Base-by-base conservation (phyloP, 2,329 filamentous ascomycete genomes). In the Hypoxylon sp. region DNA sequence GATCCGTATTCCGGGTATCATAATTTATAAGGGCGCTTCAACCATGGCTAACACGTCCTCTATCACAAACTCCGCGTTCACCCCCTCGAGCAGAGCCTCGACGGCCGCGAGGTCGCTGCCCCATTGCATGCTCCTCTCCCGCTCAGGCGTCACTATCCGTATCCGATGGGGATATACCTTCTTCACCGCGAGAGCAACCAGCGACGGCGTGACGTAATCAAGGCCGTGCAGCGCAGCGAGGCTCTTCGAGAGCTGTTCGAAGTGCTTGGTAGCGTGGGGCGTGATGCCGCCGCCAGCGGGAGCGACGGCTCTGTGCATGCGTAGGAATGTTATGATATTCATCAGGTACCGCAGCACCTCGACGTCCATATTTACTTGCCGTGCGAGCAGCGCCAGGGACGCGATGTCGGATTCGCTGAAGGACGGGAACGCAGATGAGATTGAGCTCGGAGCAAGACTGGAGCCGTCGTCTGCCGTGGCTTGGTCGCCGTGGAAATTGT, bases 91-190 rank as follows among this genome's bases (percentile, higher is more conserved):
- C 50, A 93, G 71, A 14, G 85, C 83, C 68, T 86, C 83, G 1
- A 97, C 87, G 3, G 91, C 91, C 28, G 85, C 83, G 0, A 91
- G 70, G 55, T 91, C 89, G 77, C 95, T 97, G 0, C 96, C 96
- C 89, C 96, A 99, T 77, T 97, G 93, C 82, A 97, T 85, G 76
- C 93, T 97, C 49, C 93, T 85, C 80, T 98, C 96, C 61, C 89
- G 87, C 6, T 26, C 51, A 3, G 58, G 49, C 1, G 80, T 79
- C 0, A 91, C 87, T 58, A 97, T 85, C 12, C 86, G 79, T 30
- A 99, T 88, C 7, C 93, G 89, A 79, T 99, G 96, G 16, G 91
- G 84, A 75, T 97, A 99, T 22, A 97, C 86, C 80, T 98, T 98
- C 65, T 88, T 88, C 1, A 91, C 89, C 4, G 96, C 96, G 46